Evolutionary conservation across 106 monocot species (phyloP), one percentile per base, ranked within the genome.

Genomic region (Dactylorhiza incarnata): DNA sequence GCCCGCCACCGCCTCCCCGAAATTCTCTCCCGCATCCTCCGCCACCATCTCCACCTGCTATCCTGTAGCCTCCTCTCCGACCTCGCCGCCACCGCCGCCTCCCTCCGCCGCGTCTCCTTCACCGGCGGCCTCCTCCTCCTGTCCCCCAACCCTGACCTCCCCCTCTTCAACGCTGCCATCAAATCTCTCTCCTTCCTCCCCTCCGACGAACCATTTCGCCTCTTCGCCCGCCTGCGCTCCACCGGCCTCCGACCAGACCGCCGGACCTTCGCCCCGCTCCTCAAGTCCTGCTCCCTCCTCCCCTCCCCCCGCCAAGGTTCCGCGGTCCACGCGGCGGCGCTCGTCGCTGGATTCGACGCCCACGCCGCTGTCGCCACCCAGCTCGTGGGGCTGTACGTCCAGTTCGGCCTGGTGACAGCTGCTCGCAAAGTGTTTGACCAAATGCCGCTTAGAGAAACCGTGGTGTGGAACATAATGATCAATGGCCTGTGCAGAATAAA

Each of bases 361-460:
- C 73, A 82, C 50, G 19, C 73, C 5, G 23, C 67, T 0, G 73
- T 82, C 54, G 20, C 54, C 49, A 66, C 67, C 54, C 77, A 23
- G 13, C 43, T 73, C 46, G 17, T 82, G 6, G 78, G 77, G 5
- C 45, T 78, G 6, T 78, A 82, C 24, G 19, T 73, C 4, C 22
- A 22, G 4, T 77, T 49, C 56, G 78, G 68, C 55, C 20, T 16
- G 6, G 63, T 74, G 66, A 3, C 12, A 0, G 80, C 76, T 9
- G 87, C 87, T 0, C 58, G 74, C 8, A 71, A 45, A 6, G 52
- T 89, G 74, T 95, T 95, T 48, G 87, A 84, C 7, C 84, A 87
- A 86, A 87, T 95, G 85, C 77, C 87, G 10, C 26, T 29, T 0
- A 74, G 72, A 76, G 95, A 91, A 48, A 74, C 74, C 14, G 86